phyloP scores from a whole-genome alignment of 192 early-diverging fungal genomes.

The Rhizophagus sp. region DNA sequence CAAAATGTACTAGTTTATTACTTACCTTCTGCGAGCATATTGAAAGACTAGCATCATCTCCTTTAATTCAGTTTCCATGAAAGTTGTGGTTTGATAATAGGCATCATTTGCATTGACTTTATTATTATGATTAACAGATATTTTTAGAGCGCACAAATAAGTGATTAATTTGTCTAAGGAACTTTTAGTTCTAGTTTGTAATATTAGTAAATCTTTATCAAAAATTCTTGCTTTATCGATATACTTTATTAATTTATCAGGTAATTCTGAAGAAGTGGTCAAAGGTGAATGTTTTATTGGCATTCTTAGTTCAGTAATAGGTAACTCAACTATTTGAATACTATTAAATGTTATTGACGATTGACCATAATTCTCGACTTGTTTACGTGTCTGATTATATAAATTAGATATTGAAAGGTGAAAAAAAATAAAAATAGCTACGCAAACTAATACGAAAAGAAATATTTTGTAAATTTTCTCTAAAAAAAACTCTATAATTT shows the following conservation, averaged over 20 bases:
- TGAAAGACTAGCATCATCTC: background rate
- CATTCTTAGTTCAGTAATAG: slow-evolving; percentile 48
- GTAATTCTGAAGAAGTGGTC: slow-evolving; percentile 33
- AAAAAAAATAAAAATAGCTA: too few species aligned
- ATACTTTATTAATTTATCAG: slow-evolving; percentile 39
- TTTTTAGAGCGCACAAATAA: slow-evolving; percentile 40
- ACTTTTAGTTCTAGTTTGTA: slow-evolving; percentile 49
- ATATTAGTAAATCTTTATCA: slow-evolving; percentile 43
- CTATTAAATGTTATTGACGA: slow-evolving; percentile 37
- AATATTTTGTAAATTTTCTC: too few species aligned
- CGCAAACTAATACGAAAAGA: too few species aligned
- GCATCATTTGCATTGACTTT: slow-evolving; percentile 23
- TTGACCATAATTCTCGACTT: too few species aligned
- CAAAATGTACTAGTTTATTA: background rate
- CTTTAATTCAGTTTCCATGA: background rate
- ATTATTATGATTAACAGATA: slow-evolving; percentile 30
- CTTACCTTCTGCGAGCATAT: slow-evolving; percentile 32
- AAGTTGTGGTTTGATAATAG: slow-evolving; percentile 35
- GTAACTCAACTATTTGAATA: slow-evolving; percentile 49
- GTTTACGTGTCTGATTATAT: too few species aligned
- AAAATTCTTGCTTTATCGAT: slow-evolving; percentile 38
- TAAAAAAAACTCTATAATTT: too few species aligned
- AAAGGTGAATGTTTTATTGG: slow-evolving; percentile 49
- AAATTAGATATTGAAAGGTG: too few species aligned
- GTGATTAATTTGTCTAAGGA: slow-evolving; percentile 54